phyloP scores from a whole-genome alignment of 352 stramenopile species.

The Blastocystis sp. region DNA sequence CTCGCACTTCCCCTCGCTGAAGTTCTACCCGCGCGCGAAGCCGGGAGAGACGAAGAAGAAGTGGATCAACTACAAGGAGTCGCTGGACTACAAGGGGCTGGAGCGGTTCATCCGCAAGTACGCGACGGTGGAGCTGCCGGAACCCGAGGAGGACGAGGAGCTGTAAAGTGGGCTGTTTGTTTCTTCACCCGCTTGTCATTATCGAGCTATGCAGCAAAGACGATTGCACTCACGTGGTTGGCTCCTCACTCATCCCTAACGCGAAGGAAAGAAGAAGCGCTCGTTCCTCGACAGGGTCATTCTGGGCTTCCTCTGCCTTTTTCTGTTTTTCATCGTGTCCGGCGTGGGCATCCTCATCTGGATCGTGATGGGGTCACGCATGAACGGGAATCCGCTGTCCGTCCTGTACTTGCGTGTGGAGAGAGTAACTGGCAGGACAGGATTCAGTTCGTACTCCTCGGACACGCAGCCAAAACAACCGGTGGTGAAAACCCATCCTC shows the following conservation, averaged over 20 bases:
- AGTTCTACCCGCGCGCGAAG: slow-evolving; percentile 30
- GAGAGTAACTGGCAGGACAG: background rate
- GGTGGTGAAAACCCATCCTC: slow-evolving; percentile 32
- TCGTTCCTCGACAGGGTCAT: slow-evolving; percentile 46
- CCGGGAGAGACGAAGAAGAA: slow-evolving; percentile 42
- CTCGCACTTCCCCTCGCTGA: slow-evolving; percentile 21
- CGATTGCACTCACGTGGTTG: background rate
- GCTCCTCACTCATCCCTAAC: background rate
- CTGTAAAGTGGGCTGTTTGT: background rate
- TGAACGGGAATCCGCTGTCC: background rate
- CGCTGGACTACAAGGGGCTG: slow-evolving; percentile 43
- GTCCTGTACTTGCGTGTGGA: background rate
- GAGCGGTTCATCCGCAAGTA: slow-evolving; percentile 63
- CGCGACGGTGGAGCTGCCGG: slow-evolving; percentile 55
- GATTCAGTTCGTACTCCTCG: background rate
- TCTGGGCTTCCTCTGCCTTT: slow-evolving; percentile 32
- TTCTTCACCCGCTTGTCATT: background rate
- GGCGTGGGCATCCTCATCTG: slow-evolving; percentile 14
- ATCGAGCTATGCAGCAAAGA: background rate
- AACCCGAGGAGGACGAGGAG: slow-evolving; percentile 59
- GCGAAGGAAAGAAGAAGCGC: slow-evolving; percentile 9
- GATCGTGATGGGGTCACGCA: slow-evolving; percentile 54
- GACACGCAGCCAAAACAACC: background rate
- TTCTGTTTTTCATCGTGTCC: slow-evolving; percentile 44
- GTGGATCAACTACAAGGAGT: slow-evolving; percentile 54